Evolutionary conservation across 2,329 filamentous ascomycete genomes (phyloP).

Genomic region (Alternaria panax): DNA sequence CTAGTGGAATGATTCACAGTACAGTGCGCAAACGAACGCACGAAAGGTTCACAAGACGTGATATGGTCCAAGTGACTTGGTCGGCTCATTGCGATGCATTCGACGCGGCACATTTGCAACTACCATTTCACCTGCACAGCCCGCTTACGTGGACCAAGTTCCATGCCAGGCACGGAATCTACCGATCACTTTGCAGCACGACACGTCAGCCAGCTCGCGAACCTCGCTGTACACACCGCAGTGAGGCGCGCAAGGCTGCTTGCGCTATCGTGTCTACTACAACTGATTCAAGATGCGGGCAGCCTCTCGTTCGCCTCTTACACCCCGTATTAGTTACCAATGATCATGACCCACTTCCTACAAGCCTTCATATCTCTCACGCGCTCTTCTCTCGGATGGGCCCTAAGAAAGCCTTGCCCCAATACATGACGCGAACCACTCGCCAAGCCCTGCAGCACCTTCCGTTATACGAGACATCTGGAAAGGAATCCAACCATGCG

Average conservation of each 20-base stretch:
- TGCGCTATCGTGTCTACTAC: not conserved
- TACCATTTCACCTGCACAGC: conserved; percentile 13
- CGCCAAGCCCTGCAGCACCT: not conserved
- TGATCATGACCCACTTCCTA: too few species aligned
- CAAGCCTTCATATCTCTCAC: not conserved
- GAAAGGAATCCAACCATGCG: not conserved
- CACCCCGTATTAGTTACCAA: not conserved
- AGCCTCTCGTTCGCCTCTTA: not conserved
- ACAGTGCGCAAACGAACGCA: not conserved
- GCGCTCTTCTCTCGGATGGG: too few species aligned
- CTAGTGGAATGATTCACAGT: not conserved
- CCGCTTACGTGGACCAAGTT: not conserved
- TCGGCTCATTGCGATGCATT: not conserved
- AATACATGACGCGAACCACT: not conserved
- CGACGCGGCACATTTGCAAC: not conserved
- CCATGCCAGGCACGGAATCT: not conserved
- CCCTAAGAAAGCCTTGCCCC: not conserved
- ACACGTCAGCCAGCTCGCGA: not conserved
- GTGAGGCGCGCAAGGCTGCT: conserved; percentile 1
- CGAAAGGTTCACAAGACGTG: not conserved
- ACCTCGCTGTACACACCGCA: not conserved
- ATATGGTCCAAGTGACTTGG: not conserved
- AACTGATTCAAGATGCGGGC: not conserved
- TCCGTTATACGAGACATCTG: not conserved
- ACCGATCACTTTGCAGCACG: conserved; percentile 11